phyloP scores from a whole-genome alignment of 2,329 filamentous ascomycete species.

The Fragosphaeria purpurea region DNA sequence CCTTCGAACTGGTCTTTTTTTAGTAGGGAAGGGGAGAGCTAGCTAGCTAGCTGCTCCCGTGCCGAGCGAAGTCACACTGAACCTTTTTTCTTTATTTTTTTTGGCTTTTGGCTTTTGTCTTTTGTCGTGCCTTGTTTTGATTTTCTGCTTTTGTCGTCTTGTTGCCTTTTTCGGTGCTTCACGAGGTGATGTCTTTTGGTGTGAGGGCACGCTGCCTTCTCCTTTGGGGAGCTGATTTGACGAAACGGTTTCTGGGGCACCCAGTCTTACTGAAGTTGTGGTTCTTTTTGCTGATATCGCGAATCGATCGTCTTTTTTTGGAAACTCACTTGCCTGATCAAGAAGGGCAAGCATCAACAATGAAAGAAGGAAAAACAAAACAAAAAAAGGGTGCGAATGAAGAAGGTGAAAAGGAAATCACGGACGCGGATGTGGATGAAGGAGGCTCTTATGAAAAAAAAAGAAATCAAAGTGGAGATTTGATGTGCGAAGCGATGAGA shows the following conservation, averaged over 20 bases:
- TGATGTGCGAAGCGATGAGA: too few species aligned
- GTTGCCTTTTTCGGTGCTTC: too few species aligned
- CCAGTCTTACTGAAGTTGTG: not conserved
- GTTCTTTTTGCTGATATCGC: not conserved
- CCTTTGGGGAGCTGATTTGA: not conserved
- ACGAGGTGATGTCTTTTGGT: too few species aligned
- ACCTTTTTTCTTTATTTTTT: not conserved
- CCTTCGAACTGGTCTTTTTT: conserved; percentile 6
- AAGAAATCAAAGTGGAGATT: too few species aligned
- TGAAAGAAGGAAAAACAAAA: not conserved
- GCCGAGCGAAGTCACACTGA: conserved; percentile 1
- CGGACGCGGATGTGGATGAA: not conserved
- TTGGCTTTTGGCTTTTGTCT: not conserved
- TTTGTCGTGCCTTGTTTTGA: not conserved
- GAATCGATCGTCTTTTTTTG: conserved; percentile 1
- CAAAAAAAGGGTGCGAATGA: not conserved
- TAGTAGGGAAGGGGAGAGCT: not conserved
- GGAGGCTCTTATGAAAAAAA: not conserved
- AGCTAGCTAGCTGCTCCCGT: not conserved
- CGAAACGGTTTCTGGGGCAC: not conserved
- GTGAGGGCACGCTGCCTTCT: not conserved
- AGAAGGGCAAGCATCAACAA: not conserved
- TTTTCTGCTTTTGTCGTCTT: not conserved
- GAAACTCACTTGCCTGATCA: not conserved
- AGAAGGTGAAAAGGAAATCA: not conserved